phyloP scores from a whole-genome alignment of 768 basidiomycete genomes.

The Lentinula edodes region DNA sequence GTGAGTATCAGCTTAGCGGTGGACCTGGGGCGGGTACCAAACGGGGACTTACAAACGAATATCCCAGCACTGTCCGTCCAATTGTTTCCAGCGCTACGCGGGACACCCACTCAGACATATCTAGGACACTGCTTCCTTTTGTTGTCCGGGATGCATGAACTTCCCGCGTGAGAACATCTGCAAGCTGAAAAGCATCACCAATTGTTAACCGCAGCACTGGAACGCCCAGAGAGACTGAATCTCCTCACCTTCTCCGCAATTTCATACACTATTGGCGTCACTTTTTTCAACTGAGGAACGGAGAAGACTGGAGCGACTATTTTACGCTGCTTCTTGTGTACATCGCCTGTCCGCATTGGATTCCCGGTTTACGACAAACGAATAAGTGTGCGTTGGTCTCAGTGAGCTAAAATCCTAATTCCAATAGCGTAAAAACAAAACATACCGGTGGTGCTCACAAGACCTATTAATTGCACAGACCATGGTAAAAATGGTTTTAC shows the following conservation, averaged over 20 bases:
- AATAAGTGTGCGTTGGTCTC: neutral
- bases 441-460: constrained; percentile 4
- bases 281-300: constrained; percentile 34
- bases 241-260: constrained; percentile 37
- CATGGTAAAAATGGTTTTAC: neutral
- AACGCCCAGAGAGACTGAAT: neutral
- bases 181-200: constrained; percentile 16
- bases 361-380: neutral
- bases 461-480: neutral
- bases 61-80: constrained; percentile 37
- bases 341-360: constrained; percentile 22
- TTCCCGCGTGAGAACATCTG: constrained; percentile 23
- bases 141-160: constrained; percentile 10
- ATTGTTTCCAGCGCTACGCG: constrained; percentile 39
- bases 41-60: constrained; percentile 28
- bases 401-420: neutral
- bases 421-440: neutral
- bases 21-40: neutral
- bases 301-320: constrained; percentile 45
- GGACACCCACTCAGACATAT: constrained; percentile 44
- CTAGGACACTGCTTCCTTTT: constrained; percentile 20
- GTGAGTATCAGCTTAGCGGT: neutral
- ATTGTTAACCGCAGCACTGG: neutral
- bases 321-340: constrained; percentile 45
- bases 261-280: constrained; percentile 39